Conservation (phyloP, 2,329 filamentous ascomycete genomes). For the Calonectria crousiana region DNA sequence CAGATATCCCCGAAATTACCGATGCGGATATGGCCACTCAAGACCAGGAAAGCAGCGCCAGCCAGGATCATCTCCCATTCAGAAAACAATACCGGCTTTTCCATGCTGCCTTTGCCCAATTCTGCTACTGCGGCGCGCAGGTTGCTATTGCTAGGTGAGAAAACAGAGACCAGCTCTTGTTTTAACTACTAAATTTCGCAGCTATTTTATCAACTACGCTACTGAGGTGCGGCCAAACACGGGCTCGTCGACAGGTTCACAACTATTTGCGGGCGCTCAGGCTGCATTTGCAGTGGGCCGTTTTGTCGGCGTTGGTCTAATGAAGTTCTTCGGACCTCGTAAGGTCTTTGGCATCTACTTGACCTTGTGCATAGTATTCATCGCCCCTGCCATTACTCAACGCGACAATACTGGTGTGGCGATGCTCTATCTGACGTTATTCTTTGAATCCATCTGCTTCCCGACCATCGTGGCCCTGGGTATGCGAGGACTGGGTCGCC, state of each 20-base stretch:
- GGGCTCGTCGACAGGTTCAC: constrained; percentile 65
- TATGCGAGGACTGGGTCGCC: constrained; percentile 79
- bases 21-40: constrained; percentile 73
- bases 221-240: constrained; percentile 69
- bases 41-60: constrained; percentile 64
- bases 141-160: constrained; percentile 64
- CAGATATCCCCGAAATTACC: constrained; percentile 78
- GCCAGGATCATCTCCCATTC: constrained; percentile 71
- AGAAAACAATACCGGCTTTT: constrained; percentile 80
- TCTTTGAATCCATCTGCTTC: constrained; percentile 86
- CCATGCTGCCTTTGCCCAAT: constrained; percentile 81
- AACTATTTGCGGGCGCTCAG: constrained; percentile 80
- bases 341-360: constrained; percentile 77
- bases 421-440: constrained; percentile 78
- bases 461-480: constrained; percentile 84
- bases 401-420: constrained; percentile 61
- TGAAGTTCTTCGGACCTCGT: constrained; percentile 76
- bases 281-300: constrained; percentile 79
- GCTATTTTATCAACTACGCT: constrained; percentile 81
- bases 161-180: too few species aligned
- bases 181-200: constrained; percentile 6
- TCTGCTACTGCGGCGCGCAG: constrained; percentile 83
- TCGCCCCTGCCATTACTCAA: constrained; percentile 61
- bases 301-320: constrained; percentile 75
- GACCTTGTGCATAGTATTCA: constrained; percentile 73